Evolutionary conservation across 2,329 filamentous ascomycete genomes (phyloP).

Genomic region (Talaromyces islandicus): DNA sequence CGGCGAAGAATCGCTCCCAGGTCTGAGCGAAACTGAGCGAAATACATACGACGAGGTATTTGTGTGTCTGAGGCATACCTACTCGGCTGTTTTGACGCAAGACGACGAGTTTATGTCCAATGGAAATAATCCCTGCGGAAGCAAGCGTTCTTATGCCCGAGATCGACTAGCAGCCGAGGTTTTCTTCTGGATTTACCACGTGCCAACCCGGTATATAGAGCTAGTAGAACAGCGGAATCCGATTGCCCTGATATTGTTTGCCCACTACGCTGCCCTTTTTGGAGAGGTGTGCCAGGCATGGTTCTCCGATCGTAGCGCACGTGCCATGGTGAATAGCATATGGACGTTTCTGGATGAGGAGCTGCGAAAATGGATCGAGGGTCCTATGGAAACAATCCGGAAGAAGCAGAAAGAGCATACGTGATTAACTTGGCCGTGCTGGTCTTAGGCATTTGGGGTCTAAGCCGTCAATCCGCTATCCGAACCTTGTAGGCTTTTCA

Average conservation of each 20-base stretch:
- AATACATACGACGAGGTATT: constrained; percentile 4
- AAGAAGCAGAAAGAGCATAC: not conserved
- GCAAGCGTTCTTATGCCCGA: not conserved
- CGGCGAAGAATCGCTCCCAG: not conserved
- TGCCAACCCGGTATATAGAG: constrained; percentile 5
- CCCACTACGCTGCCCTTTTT: constrained; percentile 9
- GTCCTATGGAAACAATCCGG: not conserved
- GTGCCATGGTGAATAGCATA: constrained; percentile 4
- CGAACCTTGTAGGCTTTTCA: not conserved
- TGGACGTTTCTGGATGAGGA: constrained; percentile 6
- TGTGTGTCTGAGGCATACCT: not conserved
- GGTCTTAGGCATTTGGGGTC: not conserved
- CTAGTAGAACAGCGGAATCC: constrained; percentile 8
- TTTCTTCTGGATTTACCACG: constrained; percentile 7
- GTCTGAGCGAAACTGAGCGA: not conserved
- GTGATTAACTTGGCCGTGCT: not conserved
- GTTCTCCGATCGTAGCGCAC: constrained; percentile 9
- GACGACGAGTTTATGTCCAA: not conserved
- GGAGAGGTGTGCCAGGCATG: constrained; percentile 1
- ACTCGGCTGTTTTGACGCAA: not conserved
- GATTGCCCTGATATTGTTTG: constrained; percentile 9
- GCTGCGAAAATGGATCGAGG: constrained; percentile 9
- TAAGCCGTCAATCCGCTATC: not conserved
- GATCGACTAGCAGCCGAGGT: not conserved
- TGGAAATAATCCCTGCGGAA: not conserved